Evolutionary conservation across 495 filamentous ascomycete genomes (phyloP), one percentile per base, ranked within the genome.

Genomic region (Xanthoparmelia taractica): DNA sequence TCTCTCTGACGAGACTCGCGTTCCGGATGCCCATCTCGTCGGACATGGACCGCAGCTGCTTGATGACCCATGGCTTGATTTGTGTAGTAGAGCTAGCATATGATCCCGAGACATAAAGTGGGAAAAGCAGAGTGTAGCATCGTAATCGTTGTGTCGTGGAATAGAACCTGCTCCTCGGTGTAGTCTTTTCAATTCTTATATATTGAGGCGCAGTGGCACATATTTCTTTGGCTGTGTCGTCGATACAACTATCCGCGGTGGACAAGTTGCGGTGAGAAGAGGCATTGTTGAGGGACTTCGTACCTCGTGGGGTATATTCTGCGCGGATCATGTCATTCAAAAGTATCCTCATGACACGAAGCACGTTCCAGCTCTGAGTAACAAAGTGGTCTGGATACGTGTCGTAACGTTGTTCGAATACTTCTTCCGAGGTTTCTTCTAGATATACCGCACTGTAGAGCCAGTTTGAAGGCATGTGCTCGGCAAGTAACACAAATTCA

Each of bases 171-270:
- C 45, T 50, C n/a, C 64, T 56, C 25, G 15, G 38, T 20, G 67
- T 63, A 12, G 59, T 36, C 5, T 36, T 47, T 43, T 58, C 5
- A 47, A 65, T 67, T 41, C 67, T 63, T 20, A 61, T 65, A 59
- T 69, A 72, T 60, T 73, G 72, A 25, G 71, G 65, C 8, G 64
- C 65, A 31, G 64, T 64, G n/a, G 68, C 73, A 50, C 71, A 74
- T 13, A 76, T 74, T 4, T 73, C 67, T 18, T 45, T 29, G 4
- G 66, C 65, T 59, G 72, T 29, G 13, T n/a, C 58, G 31, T 66
- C 63, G 43, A 74, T 71, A 10, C 4, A 20, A 34, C 4, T 12
- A 31, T 27, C 3, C 17, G 29, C 29, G n/a, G 56, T 60, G 25
- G 4, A 15, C 8, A 34, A 12, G 10, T 25, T 17, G 15, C 8